Percentiles rank a stretch among this genome's conserved stretches.
Evolutionary conservation across 2,329 filamentous ascomycete species (phyloP).

Genomic region (Lasiodiplodia gonubiensis): DNA sequence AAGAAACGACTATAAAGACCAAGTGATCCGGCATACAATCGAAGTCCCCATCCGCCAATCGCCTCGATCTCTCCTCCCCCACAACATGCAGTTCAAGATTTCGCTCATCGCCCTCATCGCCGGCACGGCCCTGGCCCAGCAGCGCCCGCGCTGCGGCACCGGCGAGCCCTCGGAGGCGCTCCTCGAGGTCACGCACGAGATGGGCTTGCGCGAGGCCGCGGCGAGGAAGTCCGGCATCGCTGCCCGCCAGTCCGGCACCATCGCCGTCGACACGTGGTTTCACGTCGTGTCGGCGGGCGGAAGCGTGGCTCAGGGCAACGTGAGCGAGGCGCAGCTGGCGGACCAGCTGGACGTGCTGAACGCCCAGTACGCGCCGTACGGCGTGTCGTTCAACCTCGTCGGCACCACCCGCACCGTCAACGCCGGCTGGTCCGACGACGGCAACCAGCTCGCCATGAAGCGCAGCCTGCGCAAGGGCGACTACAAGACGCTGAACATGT

Average conservation of each 20-base stretch:
- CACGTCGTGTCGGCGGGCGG: constrained; percentile 40
- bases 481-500: constrained; percentile 63
- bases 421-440: constrained; percentile 60
- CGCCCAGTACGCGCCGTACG: constrained; percentile 55
- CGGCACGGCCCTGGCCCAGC: background rate
- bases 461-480: constrained; percentile 57
- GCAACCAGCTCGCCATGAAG: constrained; percentile 57
- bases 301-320: constrained; percentile 30
- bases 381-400: constrained; percentile 57
- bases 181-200: background rate
- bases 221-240: background rate
- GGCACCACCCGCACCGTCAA: constrained; percentile 59
- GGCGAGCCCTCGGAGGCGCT: background rate
- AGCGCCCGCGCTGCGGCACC: background rate
- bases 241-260: constrained; percentile 16
- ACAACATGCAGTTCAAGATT: constrained; percentile 9
- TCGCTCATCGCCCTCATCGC: background rate
- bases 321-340: constrained; percentile 34
- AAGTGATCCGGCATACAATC: background rate
- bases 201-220: background rate
- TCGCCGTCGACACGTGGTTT: constrained; percentile 41
- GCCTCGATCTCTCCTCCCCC: background rate
- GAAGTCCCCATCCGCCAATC: background rate
- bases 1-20: background rate
- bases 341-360: constrained; percentile 50